Evolutionary conservation across 2,329 filamentous ascomycete genomes (phyloP), one percentile per base, ranked within the genome.

Genomic region (Diaporthe citri): DNA sequence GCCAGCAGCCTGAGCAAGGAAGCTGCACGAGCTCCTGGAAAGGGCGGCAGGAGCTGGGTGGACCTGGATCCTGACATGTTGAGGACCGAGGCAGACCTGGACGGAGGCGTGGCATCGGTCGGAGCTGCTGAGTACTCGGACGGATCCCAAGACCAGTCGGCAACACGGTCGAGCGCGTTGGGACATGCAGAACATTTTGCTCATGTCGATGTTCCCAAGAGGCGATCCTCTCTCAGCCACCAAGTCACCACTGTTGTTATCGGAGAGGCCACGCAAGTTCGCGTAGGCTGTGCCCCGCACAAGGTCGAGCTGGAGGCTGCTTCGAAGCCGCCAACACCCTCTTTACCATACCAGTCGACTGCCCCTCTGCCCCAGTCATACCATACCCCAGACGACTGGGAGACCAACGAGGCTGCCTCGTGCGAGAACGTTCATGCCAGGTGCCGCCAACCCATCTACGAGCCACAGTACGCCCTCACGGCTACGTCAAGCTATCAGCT

Each of bases 41-140:
- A 22, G n/a, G 67, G 48, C 15, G 76, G 56, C 3, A 76, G 72
- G 15, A 81, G 78, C 64, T 81, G 80, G 80, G 76, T 81, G 25
- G 77, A 79, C 59, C 76, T 80, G 71, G 78, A 77, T 22, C 77
- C 77, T 9, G 79, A 79, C 39, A 69, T 55, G 20, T 25, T 41
- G 59, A 48, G 55, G 56, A 12, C 41, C 15, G 59, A 70, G 34
- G 69, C 36, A 48, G 46, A 41, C 9, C 1, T 48, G 46, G 28
- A 51, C 10, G 64, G 34, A 10, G 48, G 52, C 28, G 31, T 36
- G 25, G 57, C 36, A 60, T 56, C 60, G 52, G 20, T 60, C 25
- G 20, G 36, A 43, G 15, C 51, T 64, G 34, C 70, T 52, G 55
- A 55, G 15, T 22, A 72, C 4, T 60, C 74, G 8, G 73, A 71